Conservation (phyloP, 371 early-diverging fungal genomes). For the Zychaea mexicana region DNA sequence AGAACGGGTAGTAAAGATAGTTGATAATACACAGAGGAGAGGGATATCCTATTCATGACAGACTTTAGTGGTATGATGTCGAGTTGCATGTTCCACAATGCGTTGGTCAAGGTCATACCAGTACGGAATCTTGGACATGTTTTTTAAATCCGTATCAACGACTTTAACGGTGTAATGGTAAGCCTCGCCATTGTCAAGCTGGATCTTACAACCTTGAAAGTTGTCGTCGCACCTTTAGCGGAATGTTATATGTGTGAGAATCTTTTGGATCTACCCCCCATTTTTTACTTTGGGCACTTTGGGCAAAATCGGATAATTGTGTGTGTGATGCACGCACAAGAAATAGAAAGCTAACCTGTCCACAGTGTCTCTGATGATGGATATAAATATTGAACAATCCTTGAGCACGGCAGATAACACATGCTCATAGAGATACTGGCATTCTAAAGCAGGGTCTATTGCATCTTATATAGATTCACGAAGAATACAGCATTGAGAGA, state of each 20-base stretch:
- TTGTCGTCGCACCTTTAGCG: too few species aligned
- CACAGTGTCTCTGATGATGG: neutral
- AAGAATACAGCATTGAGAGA: too few species aligned
- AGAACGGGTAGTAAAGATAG: neutral
- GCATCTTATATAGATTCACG: too few species aligned
- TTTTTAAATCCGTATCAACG: conserved; percentile 58
- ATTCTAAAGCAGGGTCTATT: neutral
- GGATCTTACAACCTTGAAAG: too few species aligned
- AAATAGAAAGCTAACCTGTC: neutral
- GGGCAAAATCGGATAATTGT: too few species aligned
- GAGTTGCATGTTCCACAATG: conserved; percentile 43
- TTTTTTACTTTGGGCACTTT: too few species aligned
- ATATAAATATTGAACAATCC: conserved; percentile 59
- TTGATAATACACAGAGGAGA: too few species aligned
- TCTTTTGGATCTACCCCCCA: too few species aligned
- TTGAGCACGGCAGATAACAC: conserved; percentile 63
- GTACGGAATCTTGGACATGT: conserved; percentile 43
- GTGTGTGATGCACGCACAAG: too few species aligned
- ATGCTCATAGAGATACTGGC: conserved; percentile 46
- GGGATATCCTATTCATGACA: neutral
- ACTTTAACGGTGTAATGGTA: conserved; percentile 38
- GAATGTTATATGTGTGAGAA: neutral
- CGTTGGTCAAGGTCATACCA: conserved; percentile 50
- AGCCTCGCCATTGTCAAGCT: neutral
- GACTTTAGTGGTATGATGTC: neutral